Percentiles rank a stretch among this genome's conserved stretches.
These are phyloP conservation scores for Fusarium algeriense DNA, from an alignment of 2,329 filamentous ascomycete genomes.

Conservation along the genomic window DNA sequence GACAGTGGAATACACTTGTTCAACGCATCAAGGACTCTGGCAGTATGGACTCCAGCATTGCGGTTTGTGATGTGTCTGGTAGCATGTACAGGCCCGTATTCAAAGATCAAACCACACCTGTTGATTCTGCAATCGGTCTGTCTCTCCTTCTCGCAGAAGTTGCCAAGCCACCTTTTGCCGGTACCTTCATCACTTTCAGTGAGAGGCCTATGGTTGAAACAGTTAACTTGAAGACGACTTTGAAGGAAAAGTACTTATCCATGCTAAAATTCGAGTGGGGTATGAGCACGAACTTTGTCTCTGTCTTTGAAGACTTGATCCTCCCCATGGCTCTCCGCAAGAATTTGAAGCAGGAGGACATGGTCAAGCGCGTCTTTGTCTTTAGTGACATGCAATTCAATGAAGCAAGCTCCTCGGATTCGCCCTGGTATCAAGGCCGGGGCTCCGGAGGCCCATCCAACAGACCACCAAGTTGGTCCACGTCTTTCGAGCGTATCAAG, in stretches of 20 bases:
- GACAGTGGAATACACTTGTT: conserved; percentile 70
- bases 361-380: conserved; percentile 72
- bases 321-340: conserved; percentile 65
- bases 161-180: conserved; percentile 64
- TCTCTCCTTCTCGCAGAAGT: conserved; percentile 68
- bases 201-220: conserved; percentile 54
- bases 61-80: conserved; percentile 69
- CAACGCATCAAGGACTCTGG: conserved; percentile 68
- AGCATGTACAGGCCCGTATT: conserved; percentile 61
- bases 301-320: conserved; percentile 66
- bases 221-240: conserved; percentile 53
- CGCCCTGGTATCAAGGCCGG: background rate
- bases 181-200: conserved; percentile 68
- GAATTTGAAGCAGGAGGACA: conserved; percentile 65
- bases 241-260: conserved; percentile 57
- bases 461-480: conserved; percentile 52
- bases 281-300: conserved; percentile 64
- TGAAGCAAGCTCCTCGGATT: conserved; percentile 37
- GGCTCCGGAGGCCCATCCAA: background rate
- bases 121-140: conserved; percentile 67
- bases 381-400: conserved; percentile 74
- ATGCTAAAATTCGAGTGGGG: conserved; percentile 54
- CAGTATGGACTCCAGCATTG: conserved; percentile 64
- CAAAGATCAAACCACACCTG: conserved; percentile 60
- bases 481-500: conserved; percentile 64